Conservation (phyloP, 176 grass and related monocot species). For the Ensete ventricosum region DNA sequence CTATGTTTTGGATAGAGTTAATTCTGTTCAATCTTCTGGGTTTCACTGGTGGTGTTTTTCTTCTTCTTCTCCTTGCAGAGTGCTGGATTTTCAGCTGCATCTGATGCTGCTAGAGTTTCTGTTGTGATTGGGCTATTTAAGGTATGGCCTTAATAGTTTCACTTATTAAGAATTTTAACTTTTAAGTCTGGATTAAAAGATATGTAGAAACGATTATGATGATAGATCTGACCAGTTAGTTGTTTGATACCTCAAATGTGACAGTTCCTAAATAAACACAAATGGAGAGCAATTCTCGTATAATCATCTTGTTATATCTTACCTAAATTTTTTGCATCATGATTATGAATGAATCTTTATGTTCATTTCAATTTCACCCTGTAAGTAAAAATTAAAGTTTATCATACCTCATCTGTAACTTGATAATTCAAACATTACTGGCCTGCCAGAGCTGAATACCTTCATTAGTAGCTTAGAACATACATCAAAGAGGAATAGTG, state of each 20-base stretch:
- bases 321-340: not conserved
- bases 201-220: not conserved
- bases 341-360: not conserved
- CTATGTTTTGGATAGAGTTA: not conserved
- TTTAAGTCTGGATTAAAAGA: not conserved
- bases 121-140: constrained; percentile 92
- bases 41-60: not conserved
- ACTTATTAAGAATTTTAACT: too few relatives aligned
- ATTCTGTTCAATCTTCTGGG: constrained; percentile 15
- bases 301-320: not conserved
- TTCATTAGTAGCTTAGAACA: not conserved
- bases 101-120: constrained; percentile 77
- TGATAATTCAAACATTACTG: not conserved
- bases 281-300: not conserved
- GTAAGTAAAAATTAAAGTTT: not conserved
- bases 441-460: not conserved
- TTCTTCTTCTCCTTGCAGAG: constrained; percentile 37
- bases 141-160: constrained; percentile 28
- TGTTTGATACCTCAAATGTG: not conserved
- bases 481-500: too few relatives aligned
- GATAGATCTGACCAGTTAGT: not conserved
- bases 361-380: not conserved
- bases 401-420: not conserved
- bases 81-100: constrained; percentile 86
- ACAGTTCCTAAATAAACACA: not conserved